Conservation (phyloP, 257 asterid species). For the Nicotiana tomentosiformis region DNA sequence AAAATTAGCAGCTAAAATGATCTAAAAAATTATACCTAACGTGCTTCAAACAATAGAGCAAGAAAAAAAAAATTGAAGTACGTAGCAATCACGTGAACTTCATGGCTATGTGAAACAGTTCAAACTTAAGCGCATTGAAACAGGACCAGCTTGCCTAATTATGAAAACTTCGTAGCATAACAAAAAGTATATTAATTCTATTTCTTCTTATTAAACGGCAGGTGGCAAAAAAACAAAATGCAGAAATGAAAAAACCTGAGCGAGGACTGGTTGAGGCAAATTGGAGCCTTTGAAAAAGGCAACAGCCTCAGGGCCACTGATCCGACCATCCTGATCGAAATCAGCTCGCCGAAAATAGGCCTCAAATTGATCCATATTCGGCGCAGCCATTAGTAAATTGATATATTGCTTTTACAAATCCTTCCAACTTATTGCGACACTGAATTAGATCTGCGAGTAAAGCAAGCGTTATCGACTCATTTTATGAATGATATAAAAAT, state of each 20-base stretch:
- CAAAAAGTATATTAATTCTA: neutral
- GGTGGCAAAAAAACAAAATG: neutral
- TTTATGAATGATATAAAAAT: neutral
- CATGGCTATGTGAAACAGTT: neutral
- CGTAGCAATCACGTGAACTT: neutral
- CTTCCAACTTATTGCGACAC: neutral
- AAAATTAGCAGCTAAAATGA: neutral
- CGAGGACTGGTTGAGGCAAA: conserved; percentile 78
- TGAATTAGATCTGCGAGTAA: conserved; percentile 10
- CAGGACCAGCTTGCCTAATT: neutral
- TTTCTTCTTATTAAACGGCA: neutral
- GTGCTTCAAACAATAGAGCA: neutral
- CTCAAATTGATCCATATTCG: conserved; percentile 69
- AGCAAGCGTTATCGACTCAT: conserved; percentile 12
- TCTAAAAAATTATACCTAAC: neutral
- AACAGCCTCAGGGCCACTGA: conserved; percentile 87
- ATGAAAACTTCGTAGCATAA: neutral
- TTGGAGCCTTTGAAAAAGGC: conserved; percentile 68
- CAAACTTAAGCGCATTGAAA: neutral
- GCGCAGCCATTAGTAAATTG: conserved; percentile 18
- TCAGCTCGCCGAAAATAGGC: conserved; percentile 79
- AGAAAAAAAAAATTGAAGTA: neutral
- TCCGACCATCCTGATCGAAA: conserved; percentile 92
- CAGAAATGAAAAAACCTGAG: conserved; percentile 53
- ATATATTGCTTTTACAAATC: neutral